Conservation (phyloP, 2,329 filamentous ascomycete genomes). For the Aspergillus arachidicola region DNA sequence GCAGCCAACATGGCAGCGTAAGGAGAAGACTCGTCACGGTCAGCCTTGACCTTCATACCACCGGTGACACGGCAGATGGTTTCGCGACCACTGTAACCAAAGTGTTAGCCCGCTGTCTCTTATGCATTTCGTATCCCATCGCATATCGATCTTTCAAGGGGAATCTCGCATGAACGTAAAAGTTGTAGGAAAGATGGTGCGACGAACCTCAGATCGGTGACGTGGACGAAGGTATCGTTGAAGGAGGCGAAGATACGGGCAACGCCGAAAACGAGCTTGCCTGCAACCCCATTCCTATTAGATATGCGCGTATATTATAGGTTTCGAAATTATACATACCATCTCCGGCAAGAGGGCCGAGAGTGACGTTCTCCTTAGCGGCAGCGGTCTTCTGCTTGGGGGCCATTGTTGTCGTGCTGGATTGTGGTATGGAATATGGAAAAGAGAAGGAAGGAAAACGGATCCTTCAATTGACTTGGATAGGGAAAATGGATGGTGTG, state of each 20-base stretch:
- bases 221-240: slow-evolving; percentile 95
- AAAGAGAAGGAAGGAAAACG: slow-evolving; percentile 30
- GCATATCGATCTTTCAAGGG: slow-evolving; percentile 11
- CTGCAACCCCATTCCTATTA: slow-evolving; percentile 48
- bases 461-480: slow-evolving; percentile 20
- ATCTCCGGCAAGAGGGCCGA: slow-evolving; percentile 95
- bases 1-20: slow-evolving; percentile 99
- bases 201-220: slow-evolving; percentile 93
- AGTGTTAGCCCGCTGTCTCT: slow-evolving; percentile 11
- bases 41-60: slow-evolving; percentile 99
- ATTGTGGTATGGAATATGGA: slow-evolving; percentile 48
- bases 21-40: slow-evolving; percentile 99
- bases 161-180: neutral
- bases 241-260: slow-evolving; percentile 97
- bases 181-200: slow-evolving; percentile 1
- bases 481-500: slow-evolving; percentile 38
- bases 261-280: slow-evolving; percentile 97
- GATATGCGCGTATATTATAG: neutral
- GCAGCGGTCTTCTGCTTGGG: slow-evolving; percentile 81
- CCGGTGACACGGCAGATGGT: slow-evolving; percentile 99
- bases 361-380: slow-evolving; percentile 93
- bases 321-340: slow-evolving; percentile 59
- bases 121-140: neutral
- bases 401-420: slow-evolving; percentile 70
- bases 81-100: slow-evolving; percentile 81